Percentiles rank a stretch among this genome's conserved stretches.
These are phyloP conservation scores for Debaryomyces hansenii DNA, from an alignment of 805 yeast genomes.

Conservation along the genomic window DNA sequence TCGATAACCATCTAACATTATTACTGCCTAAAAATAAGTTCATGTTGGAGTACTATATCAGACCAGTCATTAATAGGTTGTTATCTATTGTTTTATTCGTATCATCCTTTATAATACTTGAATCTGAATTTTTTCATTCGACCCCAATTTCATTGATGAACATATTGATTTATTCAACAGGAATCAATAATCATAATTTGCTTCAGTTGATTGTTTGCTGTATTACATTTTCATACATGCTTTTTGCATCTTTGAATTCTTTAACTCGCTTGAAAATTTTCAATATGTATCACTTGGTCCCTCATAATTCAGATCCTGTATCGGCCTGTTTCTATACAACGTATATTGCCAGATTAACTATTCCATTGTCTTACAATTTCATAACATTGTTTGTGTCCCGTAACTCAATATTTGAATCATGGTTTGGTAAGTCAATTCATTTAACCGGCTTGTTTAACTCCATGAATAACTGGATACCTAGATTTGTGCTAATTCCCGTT, in stretches of 20 bases:
- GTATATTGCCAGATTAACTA: constrained; percentile 77
- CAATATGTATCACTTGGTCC: constrained; percentile 74
- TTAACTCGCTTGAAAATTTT: constrained; percentile 68
- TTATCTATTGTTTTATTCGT: constrained; percentile 42
- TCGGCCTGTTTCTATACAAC: constrained; percentile 76
- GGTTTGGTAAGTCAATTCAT: constrained; percentile 74
- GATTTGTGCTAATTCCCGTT: constrained; percentile 72
- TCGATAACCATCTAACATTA: constrained; percentile 17
- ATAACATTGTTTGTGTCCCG: constrained; percentile 61
- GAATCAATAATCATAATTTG: constrained; percentile 20
- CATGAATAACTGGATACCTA: constrained; percentile 73
- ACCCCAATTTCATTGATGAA: constrained; percentile 64
- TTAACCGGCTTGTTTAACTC: constrained; percentile 71
- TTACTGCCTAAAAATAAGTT: constrained; percentile 43
- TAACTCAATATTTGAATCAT: constrained; percentile 60
- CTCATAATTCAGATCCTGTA: constrained; percentile 69
- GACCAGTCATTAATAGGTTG: constrained; percentile 48
- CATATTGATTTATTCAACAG: constrained; percentile 35
- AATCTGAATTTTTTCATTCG: constrained; percentile 75
- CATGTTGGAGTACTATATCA: constrained; percentile 38
- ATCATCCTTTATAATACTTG: constrained; percentile 56
- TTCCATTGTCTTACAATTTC: constrained; percentile 80
- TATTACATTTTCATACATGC: constrained; percentile 60
- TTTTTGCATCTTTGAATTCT: constrained; percentile 63
- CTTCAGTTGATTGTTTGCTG: constrained; percentile 41